Evolutionary conservation across 495 filamentous ascomycete species (phyloP), one percentile per base, ranked within the genome.

Genomic region (Podospora bellae-mahoneyi): DNA sequence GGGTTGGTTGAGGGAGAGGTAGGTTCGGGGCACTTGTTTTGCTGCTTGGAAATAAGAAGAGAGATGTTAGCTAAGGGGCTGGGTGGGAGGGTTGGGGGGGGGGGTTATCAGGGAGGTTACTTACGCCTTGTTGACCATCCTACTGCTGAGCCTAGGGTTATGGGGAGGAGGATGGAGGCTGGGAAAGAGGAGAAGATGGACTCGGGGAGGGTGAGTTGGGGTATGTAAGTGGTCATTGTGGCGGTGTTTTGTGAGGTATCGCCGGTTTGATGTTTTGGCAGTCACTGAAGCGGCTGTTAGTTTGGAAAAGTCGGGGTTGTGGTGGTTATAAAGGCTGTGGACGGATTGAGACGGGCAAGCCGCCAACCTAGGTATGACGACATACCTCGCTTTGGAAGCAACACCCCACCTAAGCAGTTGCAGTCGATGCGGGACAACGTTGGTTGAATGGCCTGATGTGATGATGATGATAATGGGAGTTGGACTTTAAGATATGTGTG

Each of bases 1-100:
- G 0, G 94, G 94, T 76, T 97, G 92, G 65, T 86, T 87, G 60
- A 96, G 82, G 2, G 84, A 76, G 20, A 81, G 72, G 78, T 97
- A 95, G 58, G 82, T 87, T 6, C 68, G 59, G 86, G 89, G 59
- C 83, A 73, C 66, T 82, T 86, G 58, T 65, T 70, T 48, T 62
- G 34, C 54, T 64, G 53, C 67, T 69, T 74, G 61, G 84, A 85
- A 87, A 72, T 66, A 66, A 61, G 66, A 26, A 71, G 2, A 64
- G 15, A 18, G 3, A 23, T 7, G 16, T 4, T 54, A 62, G 32
- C 23, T 26, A 32, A 66, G 20, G 32, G 62, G 44, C 3, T 32
- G 7, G 23, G 32, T 53, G 26, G 18, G 20, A 23, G 63, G 5
- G 61, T 57, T 56, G 56, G 30, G 30, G 18, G 28, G 54, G 26